Percentiles rank a stretch among this genome's conserved stretches.
phyloP scores from a whole-genome alignment of 345 rosid genomes.

The Microthlaspi erraticum region DNA sequence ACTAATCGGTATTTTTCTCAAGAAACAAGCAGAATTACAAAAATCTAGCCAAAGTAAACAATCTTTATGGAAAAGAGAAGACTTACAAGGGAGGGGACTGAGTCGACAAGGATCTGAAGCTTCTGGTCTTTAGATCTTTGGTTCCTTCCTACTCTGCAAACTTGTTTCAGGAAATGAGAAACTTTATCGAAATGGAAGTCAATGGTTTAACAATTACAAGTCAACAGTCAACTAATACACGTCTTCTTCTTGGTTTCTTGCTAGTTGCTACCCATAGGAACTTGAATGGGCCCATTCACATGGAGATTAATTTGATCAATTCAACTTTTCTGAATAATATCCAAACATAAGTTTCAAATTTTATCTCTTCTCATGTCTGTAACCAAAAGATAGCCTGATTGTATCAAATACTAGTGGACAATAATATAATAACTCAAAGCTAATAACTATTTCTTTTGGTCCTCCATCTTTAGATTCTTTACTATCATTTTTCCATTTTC shows the following conservation, averaged over 20 bases:
- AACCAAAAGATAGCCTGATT: no score
- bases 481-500: conserved; percentile 22
- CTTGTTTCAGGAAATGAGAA: conserved; percentile 23
- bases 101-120: conserved; percentile 25
- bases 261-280: conserved; percentile 15
- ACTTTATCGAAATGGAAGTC: conserved; percentile 20
- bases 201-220: conserved; percentile 15
- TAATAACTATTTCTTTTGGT: no score
- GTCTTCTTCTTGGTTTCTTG: conserved; percentile 32
- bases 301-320: no score
- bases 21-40: conserved; percentile 17
- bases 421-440: no score
- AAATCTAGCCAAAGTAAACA: conserved; percentile 11
- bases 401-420: no score
- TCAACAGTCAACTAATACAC: conserved; percentile 37
- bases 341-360: no score
- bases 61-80: conserved; percentile 14
- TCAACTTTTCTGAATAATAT: no score
- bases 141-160: background rate
- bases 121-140: conserved; percentile 12
- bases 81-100: conserved; percentile 32
- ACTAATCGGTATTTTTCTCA: conserved; percentile 6
- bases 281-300: no score
- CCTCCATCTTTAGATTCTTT: no score
- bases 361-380: no score